These are phyloP conservation scores for Pterocarpus macrocarpus DNA, from an alignment of 306 rosid species.

Conservation along the genomic window DNA sequence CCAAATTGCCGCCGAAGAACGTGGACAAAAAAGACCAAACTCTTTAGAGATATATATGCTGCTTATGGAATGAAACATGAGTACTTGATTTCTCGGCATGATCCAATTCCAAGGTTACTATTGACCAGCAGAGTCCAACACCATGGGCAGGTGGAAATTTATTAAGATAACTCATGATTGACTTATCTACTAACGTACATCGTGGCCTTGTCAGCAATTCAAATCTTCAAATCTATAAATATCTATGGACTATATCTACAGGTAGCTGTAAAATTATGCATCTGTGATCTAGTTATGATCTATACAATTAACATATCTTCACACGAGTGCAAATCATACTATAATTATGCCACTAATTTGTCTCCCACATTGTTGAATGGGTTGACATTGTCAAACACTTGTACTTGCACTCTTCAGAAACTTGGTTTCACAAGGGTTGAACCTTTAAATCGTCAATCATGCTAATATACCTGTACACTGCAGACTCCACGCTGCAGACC, in stretches of 20 bases:
- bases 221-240: neutral
- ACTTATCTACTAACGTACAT: neutral
- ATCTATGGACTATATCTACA: neutral
- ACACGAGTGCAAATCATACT: slow-evolving; percentile 15
- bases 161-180: slow-evolving; percentile 10
- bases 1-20: slow-evolving; percentile 46
- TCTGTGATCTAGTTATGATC: neutral
- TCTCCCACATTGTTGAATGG: slow-evolving; percentile 18
- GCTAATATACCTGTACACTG: neutral
- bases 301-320: neutral
- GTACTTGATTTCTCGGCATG: neutral
- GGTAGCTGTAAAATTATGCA: neutral
- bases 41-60: neutral
- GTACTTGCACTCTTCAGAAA: neutral
- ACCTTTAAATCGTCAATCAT: slow-evolving; percentile 1
- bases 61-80: neutral
- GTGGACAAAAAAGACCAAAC: slow-evolving; percentile 19
- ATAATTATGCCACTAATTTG: slow-evolving; percentile 29
- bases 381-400: slow-evolving; percentile 9
- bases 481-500: neutral
- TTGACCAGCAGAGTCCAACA: slow-evolving; percentile 22
- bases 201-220: slow-evolving; percentile 41
- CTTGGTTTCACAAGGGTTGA: neutral
- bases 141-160: slow-evolving; percentile 29
- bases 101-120: neutral